phyloP scores from a whole-genome alignment of 805 yeast genomes.

The Candida hispaniensis region DNA sequence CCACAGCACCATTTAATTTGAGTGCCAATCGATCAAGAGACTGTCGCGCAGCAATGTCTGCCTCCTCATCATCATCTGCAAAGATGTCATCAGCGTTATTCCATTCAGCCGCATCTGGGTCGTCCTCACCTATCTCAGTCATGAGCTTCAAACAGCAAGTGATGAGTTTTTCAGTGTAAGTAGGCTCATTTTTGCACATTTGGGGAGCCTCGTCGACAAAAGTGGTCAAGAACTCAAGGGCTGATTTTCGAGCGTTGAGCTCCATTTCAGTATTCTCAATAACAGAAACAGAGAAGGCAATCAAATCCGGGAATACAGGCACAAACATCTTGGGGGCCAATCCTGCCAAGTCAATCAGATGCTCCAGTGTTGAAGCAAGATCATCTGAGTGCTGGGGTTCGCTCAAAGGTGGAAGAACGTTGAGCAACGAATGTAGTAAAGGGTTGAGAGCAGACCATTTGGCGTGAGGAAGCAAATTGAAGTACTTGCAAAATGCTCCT shows the following conservation, averaged over 20 bases:
- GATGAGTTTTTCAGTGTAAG: slow-evolving; percentile 63
- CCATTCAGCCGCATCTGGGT: slow-evolving; percentile 81
- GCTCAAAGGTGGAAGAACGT: slow-evolving; percentile 76
- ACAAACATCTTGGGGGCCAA: slow-evolving; percentile 90
- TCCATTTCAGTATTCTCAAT: slow-evolving; percentile 74
- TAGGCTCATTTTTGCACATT: slow-evolving; percentile 77
- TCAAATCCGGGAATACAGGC: slow-evolving; percentile 81
- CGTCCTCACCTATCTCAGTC: slow-evolving; percentile 85
- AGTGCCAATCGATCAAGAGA: slow-evolving; percentile 86
- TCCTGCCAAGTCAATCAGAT: slow-evolving; percentile 80
- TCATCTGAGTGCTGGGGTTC: slow-evolving; percentile 71
- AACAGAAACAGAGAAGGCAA: slow-evolving; percentile 76
- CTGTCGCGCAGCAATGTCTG: slow-evolving; percentile 86
- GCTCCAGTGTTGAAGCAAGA: slow-evolving; percentile 77
- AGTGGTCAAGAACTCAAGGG: slow-evolving; percentile 79
- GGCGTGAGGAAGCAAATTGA: slow-evolving; percentile 67
- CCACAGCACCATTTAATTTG: slow-evolving; percentile 67
- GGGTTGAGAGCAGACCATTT: slow-evolving; percentile 70
- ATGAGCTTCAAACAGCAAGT: slow-evolving; percentile 67
- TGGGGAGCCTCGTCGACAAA: slow-evolving; percentile 89
- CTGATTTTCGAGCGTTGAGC: slow-evolving; percentile 67
- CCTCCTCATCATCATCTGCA: slow-evolving; percentile 73
- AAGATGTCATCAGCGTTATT: slow-evolving; percentile 66
- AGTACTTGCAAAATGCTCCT: slow-evolving; percentile 83
- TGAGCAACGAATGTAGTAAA: slow-evolving; percentile 70